phyloP scores from a whole-genome alignment of 139 green algal species.

The Chlamydomonas sp. region DNA sequence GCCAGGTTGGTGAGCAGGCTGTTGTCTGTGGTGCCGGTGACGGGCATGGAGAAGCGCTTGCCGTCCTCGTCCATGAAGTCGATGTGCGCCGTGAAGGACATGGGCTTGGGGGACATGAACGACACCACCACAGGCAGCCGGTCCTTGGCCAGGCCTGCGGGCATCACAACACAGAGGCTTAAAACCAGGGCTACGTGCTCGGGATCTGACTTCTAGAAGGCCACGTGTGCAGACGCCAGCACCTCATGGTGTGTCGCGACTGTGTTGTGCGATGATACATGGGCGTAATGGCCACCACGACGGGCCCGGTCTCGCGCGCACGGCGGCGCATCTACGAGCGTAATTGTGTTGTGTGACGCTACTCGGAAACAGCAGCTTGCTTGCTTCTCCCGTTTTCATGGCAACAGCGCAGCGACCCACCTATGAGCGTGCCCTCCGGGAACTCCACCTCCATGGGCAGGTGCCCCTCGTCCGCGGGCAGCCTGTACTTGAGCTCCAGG shows the following conservation, averaged over 20 bases:
- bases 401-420: neutral
- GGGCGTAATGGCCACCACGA: too few relatives aligned
- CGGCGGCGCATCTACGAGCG: too few relatives aligned
- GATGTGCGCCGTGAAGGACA: constrained; percentile 79
- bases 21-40: constrained; percentile 79
- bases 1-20: constrained; percentile 67
- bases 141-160: constrained; percentile 77
- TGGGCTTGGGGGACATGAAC: constrained; percentile 66
- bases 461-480: constrained; percentile 70
- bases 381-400: neutral
- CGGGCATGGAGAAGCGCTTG: constrained; percentile 64
- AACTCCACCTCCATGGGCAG: constrained; percentile 75
- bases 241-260: too few relatives aligned
- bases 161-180: neutral
- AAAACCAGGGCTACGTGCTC: constrained; percentile 51
- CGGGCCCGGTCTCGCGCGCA: too few relatives aligned
- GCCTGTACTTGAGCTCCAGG: constrained; percentile 78
- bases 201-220: too few relatives aligned
- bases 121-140: constrained; percentile 76
- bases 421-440: constrained; percentile 64
- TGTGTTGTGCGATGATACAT: too few relatives aligned
- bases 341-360: too few relatives aligned
- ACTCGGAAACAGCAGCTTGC: too few relatives aligned
- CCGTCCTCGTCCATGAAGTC: constrained; percentile 85
- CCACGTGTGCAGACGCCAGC: too few relatives aligned